These are phyloP conservation scores for Lipomyces starkeyi DNA, from an alignment of 805 yeast species.

Conservation along the genomic window DNA sequence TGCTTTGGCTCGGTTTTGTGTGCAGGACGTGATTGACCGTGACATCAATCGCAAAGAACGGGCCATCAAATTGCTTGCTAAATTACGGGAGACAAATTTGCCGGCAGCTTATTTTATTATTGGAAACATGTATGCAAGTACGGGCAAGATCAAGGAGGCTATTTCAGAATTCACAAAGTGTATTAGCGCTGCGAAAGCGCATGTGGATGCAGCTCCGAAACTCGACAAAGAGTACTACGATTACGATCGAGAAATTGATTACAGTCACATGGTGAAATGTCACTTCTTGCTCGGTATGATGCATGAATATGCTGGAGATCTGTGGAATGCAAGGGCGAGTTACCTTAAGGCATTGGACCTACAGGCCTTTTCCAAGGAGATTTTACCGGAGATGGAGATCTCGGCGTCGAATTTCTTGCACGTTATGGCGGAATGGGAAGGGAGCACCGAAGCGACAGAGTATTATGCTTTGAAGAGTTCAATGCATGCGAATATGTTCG, in stretches of 20 bases:
- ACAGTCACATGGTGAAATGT: constrained; percentile 18
- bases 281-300: constrained; percentile 26
- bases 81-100: constrained; percentile 24
- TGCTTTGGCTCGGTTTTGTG: constrained; percentile 15
- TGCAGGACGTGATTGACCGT: constrained; percentile 2
- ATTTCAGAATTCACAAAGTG: constrained; percentile 13
- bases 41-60: background rate
- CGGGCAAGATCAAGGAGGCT: constrained; percentile 8
- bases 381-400: constrained; percentile 17
- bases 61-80: constrained; percentile 15
- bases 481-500: constrained; percentile 20
- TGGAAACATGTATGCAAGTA: constrained; percentile 16
- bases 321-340: constrained; percentile 15
- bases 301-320: constrained; percentile 13
- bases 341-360: constrained; percentile 19
- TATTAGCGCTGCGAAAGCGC: constrained; percentile 30
- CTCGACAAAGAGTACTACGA: constrained; percentile 25
- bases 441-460: constrained; percentile 23
- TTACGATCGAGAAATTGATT: constrained; percentile 33
- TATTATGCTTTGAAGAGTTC: constrained; percentile 24
- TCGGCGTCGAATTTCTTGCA: constrained; percentile 25
- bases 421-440: constrained; percentile 29
- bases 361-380: constrained; percentile 21
- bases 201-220: constrained; percentile 20
- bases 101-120: constrained; percentile 26